Base-by-base conservation (phyloP, 345 rosid genomes). In the Carallia pectinifolia region DNA sequence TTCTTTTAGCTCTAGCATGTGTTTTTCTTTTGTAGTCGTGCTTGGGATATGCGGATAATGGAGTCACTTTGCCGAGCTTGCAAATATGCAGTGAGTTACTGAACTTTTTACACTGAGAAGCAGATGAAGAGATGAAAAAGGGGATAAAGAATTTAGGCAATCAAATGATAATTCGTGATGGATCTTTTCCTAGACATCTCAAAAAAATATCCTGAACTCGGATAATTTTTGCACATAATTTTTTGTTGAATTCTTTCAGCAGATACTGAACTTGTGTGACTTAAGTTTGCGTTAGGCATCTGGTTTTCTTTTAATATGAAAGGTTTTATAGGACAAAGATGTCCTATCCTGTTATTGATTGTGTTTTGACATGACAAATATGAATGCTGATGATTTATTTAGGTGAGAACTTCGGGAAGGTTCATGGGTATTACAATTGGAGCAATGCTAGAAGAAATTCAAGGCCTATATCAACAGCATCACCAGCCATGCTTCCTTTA, bases 11-110 rank as follows among this genome's bases (percentile, higher is more conserved):
- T 61, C 69, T 80, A 60, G 75, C 81, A 62, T 74, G 19, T 48
- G 63, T 36, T 65, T 65, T 73, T 77, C 68, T 71, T 69, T 58
- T 82, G 82, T 71, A 95, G 99, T 78, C 97, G 98, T 87, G 97
- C 99, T 73, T 96, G 99, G 98, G 99, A 92, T 80, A 88, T 89
- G 99, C 85, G 94, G 79, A 96, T 97, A 17, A 96, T 96, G 99
- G 99, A 96, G 77, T 89, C 99, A 78, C 87, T 96, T 67, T 96
- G 98, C 76, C 92, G 99, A 81, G 98, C 97, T 75, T 96, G 99
- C 85, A 96, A 96, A 88, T 92, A 92, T 74, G 99, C 99, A 77
- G 99, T 96, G 84, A 87, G 99, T 82, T 36, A 65, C 53, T 47
- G 56, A n/a, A 31, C 27, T 71, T 79, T 67, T 53, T 61, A 17